Base-by-base conservation (phyloP, 495 filamentous ascomycete species). In the Beverwykella pulmonaria region DNA sequence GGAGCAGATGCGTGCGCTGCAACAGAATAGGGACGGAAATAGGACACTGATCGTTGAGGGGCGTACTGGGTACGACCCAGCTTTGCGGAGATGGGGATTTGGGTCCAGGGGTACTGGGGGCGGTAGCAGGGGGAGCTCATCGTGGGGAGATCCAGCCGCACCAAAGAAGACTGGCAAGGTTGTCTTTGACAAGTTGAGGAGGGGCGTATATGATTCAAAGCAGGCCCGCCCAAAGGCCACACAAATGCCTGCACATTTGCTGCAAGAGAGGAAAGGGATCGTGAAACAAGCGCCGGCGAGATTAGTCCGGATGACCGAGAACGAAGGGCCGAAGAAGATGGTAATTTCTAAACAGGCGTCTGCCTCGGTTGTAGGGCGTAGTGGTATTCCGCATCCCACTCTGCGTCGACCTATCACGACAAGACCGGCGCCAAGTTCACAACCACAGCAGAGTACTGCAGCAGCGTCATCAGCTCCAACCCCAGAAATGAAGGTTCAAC, bases 21-120 rank as follows among this genome's bases (percentile, higher is more conserved):
- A 68, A 25, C 50, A 71, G 25, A 53, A 69, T 30, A 47, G 59
- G 46, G 59, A 64, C 10, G 58, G 41, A 19, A 69, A 69, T 19
- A 62, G 54, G n/a, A 68, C 65, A 0, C 25, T 12, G 15, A 71
- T 71, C 48, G 62, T 70, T n/a, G 44, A 66, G 6, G 68, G 57
- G 15, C 23, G 26, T 17, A 55, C 49, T 1, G 57, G 49, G 4
- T 60, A 59, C 49, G 46, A 69, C 29, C 59, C 66, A 0, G 23
- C 41, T 10, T 32, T 27, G 0, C 52, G 60, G 7, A 36, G 53
- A 39, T n/a, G 46, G 10, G 47, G 65, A n/a, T 47, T 22, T 27
- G 53, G 53, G 12, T 19, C 32, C 5, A 20, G 27, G 14, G 34
- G 53, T 6, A 58, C 25, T 17, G 27, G 63, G 15, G 34, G 44